Base-by-base conservation (phyloP, 768 basidiomycete species). In the Erythrobasidium yunnanense region DNA sequence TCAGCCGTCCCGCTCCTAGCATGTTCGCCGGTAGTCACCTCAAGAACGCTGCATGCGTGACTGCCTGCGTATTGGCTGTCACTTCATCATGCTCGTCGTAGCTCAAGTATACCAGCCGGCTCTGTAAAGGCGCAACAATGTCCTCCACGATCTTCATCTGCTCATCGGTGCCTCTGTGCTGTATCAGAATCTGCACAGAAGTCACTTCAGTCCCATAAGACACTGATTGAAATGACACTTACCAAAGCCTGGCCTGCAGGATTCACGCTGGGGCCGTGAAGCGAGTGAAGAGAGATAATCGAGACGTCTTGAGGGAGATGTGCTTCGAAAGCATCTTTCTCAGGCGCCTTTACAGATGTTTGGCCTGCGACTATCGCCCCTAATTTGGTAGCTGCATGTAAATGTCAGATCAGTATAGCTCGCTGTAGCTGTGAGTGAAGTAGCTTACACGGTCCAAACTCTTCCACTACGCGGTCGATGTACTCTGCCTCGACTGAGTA, bases 51-150 rank as follows among this genome's bases (percentile, higher is more conserved):
- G 93, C 93, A 72, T 99, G 95, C 0, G 90, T 96, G 15, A 95
- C 93, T 0, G 93, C 95, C 76, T 99, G 95, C 0, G 95, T 97
- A 71, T 97, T 97, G 13, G 95, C 95, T 0, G 95, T 99, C 52
- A 97, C 88, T 45, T 83, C 80, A 73, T 99, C 95, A 73, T 99
- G 95, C 58, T 96, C 90, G 68, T 92, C 88, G 76, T 95, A 97
- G n/a, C 85, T 86, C 42, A 99, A 80, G 74, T 96, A 85, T 38
- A 99, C 93, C 71, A 84, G 89, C 60, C 91, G 84, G 1, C 87
- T 89, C 50, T 82, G 80, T 72, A 97, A 84, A 18, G 86, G 85
- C 3, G 80, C 79, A 55, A 99, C 81, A 35, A 96, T 84, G 70
- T 79, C 81, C 75, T 96, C 90, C 3, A 97, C 91, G 25, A 92